Base-by-base conservation (phyloP, 306 rosid species). In the Quercus ilex region DNA sequence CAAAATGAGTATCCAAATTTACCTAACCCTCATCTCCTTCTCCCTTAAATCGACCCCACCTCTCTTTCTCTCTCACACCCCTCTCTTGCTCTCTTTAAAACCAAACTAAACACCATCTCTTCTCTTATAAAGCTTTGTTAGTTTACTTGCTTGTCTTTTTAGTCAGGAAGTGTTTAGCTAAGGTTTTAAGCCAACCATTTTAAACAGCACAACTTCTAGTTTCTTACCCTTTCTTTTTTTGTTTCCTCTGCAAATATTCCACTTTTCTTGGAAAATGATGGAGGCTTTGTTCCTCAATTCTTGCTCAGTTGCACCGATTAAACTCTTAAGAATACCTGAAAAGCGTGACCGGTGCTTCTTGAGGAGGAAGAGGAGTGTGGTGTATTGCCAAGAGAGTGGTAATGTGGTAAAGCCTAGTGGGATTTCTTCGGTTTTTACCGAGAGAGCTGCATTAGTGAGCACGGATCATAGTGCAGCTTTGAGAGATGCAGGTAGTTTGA, bases 1-100 rank as follows among this genome's bases (percentile, higher is more conserved):
- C 69, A 78, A 31, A 46, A 56, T 68, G 69, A 65, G 21, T 74
- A 68, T 67, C 83, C 82, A 70, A 77, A 59, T 71, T 63, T 69
- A 91, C 94, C 97, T 86, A 92, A 84, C 87, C 63, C 89, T 60
- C 79, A 90, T 85, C 98, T 83, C 83, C 83, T 82, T 85, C 90
- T 74, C 80, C 88, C 89, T 81, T 89, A 88, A 87, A 90, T 86
- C 82, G 77, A 83, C 86, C 87, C 89, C 72, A 86, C 77, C 68
- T 70, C 49, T 64, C 79, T 77, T 80, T 80, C 55, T 18, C 77
- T 68, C 52, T 77, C 85, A 65, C 64, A 20, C 68, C 33, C 58
- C 43, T 56, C 74, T 79, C 41, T 77, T 35, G 43, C 46, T 83
- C 89, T 78, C 84, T 82, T 84, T 86, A 69, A 75, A 84, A 83